Evolutionary conservation across 2,329 filamentous ascomycete genomes (phyloP), one percentile per base, ranked within the genome.

Genomic region (Penicillium sp.): DNA sequence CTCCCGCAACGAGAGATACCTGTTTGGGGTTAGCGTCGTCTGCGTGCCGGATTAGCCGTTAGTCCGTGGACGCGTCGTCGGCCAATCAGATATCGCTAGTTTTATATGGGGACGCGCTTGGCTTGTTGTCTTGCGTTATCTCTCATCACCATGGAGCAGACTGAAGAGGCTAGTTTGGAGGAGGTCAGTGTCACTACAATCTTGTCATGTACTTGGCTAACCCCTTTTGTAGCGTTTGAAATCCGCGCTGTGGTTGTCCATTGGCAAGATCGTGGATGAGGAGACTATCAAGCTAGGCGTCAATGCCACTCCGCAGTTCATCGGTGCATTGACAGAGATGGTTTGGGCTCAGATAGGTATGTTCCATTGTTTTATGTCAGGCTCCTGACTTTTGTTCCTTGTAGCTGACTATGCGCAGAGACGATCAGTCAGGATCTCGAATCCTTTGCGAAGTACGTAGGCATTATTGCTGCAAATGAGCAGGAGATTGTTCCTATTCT

Each of bases 221-320:
- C 34, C 9, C 10, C 46, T 42, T 32, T 43, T 10, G 34, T 48
- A 96, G 88, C 86, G 88, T 61, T 83, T 94, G 66, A 95, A 95
- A 79, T 86, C 89, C 35, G 89, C 89, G 14, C 83, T 96, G 24
- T 96, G 91, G 91, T 88, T 88, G 68, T 84, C 87, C 24, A 84
- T 96, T 57, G 90, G 90, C 63, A 89, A 91, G 71, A 93, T 95
- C 58, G 89, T 96, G 61, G 93, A 97, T 72, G 87, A 93, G 62
- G 89, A 96, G 70, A 88, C 86, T 18, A 77, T 91, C 31, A 80
- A 82, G 55, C 79, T 87, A 29, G 85, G 89, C 69, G 83, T 90
- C 61, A 97, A 96, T 73, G 90, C 92, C 7, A 96, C 93, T 26
- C 90, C 90, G 2, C 91, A 96, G 69, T 96, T 95, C 73, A 95